phyloP scores from a whole-genome alignment of 148 eudicot genomes.

The Polygonum maritimum region DNA sequence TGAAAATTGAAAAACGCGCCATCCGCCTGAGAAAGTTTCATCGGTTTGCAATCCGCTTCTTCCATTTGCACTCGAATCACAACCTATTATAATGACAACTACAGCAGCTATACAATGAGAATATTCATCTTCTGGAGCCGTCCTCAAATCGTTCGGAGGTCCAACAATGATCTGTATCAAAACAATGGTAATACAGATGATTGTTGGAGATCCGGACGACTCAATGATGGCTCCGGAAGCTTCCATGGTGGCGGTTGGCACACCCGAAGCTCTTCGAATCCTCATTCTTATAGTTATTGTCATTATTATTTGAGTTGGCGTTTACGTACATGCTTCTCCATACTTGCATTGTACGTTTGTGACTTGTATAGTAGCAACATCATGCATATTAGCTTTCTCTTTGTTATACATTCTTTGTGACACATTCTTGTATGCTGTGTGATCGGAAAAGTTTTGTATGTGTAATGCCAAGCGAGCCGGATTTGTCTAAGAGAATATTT shows the following conservation, averaged over 20 bases:
- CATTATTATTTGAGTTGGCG: neutral
- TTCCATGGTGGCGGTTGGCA: no score
- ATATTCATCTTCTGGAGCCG: no score
- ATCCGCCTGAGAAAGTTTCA: neutral
- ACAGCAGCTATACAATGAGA: no score
- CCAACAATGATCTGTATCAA: no score
- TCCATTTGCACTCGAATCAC: neutral
- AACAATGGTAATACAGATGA: no score
- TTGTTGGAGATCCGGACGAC: no score
- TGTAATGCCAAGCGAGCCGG: neutral
- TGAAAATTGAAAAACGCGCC: conserved; percentile 24
- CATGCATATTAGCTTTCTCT: neutral
- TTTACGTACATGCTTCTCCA: neutral
- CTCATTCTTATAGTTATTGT: no score
- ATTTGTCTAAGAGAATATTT: neutral
- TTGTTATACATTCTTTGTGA: neutral
- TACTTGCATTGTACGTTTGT: conserved; percentile 4
- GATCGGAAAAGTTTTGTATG: neutral
- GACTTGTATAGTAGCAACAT: neutral
- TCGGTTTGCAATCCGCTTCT: neutral
- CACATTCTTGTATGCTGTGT: neutral
- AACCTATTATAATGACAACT: no score
- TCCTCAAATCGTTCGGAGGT: no score
- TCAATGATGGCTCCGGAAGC: no score
- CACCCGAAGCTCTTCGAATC: no score